Conservation (phyloP, 805 yeast species). For the Lipomyces sp. region DNA sequence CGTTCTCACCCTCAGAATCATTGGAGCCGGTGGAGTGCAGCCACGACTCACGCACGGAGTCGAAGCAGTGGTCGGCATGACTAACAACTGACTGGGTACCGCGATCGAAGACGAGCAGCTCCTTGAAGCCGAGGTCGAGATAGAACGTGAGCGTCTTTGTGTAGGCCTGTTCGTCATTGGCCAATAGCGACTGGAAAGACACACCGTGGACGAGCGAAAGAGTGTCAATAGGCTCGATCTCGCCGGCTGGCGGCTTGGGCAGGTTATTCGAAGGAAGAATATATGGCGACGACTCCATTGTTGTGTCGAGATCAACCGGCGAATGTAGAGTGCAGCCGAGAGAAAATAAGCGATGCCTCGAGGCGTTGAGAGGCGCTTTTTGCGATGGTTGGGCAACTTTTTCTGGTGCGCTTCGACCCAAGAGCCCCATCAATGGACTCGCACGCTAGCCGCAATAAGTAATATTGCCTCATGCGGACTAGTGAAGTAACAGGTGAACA, state of each 20-base stretch:
- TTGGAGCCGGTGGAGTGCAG: slow-evolving; percentile 44
- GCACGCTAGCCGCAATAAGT: slow-evolving; percentile 1
- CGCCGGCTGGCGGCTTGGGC: slow-evolving; percentile 4
- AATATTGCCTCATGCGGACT: not conserved
- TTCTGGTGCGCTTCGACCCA: not conserved
- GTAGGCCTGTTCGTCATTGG: slow-evolving; percentile 54
- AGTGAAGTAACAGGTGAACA: not conserved
- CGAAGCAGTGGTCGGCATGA: slow-evolving; percentile 37
- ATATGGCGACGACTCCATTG: slow-evolving; percentile 32
- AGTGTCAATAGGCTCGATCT: slow-evolving; percentile 8
- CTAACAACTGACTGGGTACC: slow-evolving; percentile 24
- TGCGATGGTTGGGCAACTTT: not conserved
- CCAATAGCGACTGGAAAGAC: slow-evolving; percentile 57
- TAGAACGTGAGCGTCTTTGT: slow-evolving; percentile 62
- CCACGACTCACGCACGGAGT: slow-evolving; percentile 42
- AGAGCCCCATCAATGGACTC: not conserved
- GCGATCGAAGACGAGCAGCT: slow-evolving; percentile 47
- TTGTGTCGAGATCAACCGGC: not conserved
- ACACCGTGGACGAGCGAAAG: slow-evolving; percentile 58
- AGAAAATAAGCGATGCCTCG: not conserved
- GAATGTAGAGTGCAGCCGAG: not conserved
- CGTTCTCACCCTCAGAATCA: slow-evolving; percentile 43
- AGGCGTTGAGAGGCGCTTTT: not conserved
- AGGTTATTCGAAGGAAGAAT: slow-evolving; percentile 17
- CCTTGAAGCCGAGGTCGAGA: slow-evolving; percentile 51